phyloP scores from a whole-genome alignment of 495 filamentous ascomycete genomes.

The Tuber melanosporum region DNA sequence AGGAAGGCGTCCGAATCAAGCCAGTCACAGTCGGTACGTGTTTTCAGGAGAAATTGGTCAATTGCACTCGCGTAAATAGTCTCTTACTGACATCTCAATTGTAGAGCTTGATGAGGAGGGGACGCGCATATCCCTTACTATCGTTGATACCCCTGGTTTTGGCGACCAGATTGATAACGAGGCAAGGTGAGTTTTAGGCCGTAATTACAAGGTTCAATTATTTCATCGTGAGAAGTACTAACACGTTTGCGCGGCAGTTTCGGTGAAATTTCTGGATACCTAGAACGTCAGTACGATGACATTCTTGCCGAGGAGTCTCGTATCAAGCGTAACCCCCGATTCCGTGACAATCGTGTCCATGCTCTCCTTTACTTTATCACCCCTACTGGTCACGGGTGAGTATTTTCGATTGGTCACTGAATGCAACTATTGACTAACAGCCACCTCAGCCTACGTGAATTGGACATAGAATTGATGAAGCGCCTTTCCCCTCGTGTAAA shows the following conservation, averaged over 20 bases:
- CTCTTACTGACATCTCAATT: slow-evolving; percentile 22
- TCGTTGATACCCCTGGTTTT: slow-evolving; percentile 97
- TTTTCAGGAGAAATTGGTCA: slow-evolving; percentile 12
- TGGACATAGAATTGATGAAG: slow-evolving; percentile 99
- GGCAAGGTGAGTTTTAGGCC: slow-evolving; percentile 61
- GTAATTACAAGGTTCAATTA: slow-evolving; percentile 82
- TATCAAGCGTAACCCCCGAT: slow-evolving; percentile 99
- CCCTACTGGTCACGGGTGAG: slow-evolving; percentile 89
- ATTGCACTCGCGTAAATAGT: slow-evolving; percentile 4
- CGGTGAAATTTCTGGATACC: slow-evolving; percentile 90
- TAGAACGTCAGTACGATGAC: slow-evolving; percentile 98
- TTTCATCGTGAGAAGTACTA: slow-evolving; percentile 37
- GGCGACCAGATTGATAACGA: slow-evolving; percentile 99
- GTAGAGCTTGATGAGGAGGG: slow-evolving; percentile 96
- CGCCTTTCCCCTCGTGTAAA: slow-evolving; percentile 96
- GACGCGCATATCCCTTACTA: slow-evolving; percentile 93
- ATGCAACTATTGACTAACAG: slow-evolving; percentile 30
- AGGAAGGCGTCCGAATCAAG: slow-evolving; percentile 97
- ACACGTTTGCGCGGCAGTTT: slow-evolving; percentile 57
- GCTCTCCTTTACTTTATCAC: slow-evolving; percentile 98
- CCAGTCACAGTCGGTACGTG: slow-evolving; percentile 90
- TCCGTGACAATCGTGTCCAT: slow-evolving; percentile 97
- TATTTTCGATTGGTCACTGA: slow-evolving; percentile 7
- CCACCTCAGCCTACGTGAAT: slow-evolving; percentile 72
- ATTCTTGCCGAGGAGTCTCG: slow-evolving; percentile 98